Conservation (phyloP, 371 early-diverging fungal genomes). For the Actinomortierella wolfii region DNA sequence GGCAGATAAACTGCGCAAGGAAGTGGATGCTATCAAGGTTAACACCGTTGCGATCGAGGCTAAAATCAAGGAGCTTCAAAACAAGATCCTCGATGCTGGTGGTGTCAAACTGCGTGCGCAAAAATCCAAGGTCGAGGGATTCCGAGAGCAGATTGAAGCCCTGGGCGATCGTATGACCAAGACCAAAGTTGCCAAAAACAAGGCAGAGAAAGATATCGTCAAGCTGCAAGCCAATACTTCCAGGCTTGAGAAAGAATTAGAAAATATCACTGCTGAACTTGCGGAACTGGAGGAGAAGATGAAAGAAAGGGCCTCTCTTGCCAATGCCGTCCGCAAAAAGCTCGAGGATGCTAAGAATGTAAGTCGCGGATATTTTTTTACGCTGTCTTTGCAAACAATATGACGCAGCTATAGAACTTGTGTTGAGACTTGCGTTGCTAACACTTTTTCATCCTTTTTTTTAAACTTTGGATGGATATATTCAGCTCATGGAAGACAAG, state of each 20-base stretch:
- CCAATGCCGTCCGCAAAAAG: constrained; percentile 54
- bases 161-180: constrained; percentile 68
- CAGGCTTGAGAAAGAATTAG: constrained; percentile 72
- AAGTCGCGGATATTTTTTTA: constrained; percentile 6
- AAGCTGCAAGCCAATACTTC: constrained; percentile 67
- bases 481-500: constrained; percentile 71
- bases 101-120: constrained; percentile 87
- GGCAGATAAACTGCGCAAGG: constrained; percentile 49
- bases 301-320: constrained; percentile 51
- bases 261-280: constrained; percentile 63
- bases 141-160: constrained; percentile 76
- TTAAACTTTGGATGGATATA: constrained; percentile 6
- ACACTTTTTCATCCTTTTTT: background rate
- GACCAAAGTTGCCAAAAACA: constrained; percentile 68
- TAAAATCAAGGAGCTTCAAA: constrained; percentile 76
- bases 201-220: constrained; percentile 75
- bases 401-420: background rate
- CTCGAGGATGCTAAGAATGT: constrained; percentile 61
- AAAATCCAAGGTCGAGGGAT: constrained; percentile 82
- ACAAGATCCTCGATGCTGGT: constrained; percentile 89
- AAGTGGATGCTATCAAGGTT: constrained; percentile 46
- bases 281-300: constrained; percentile 62
- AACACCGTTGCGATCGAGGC: constrained; percentile 61
- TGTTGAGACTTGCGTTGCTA: too few relatives aligned
- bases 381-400: background rate